Conservation (phyloP, 345 rosid species). For the Noccaea caerulescens region DNA sequence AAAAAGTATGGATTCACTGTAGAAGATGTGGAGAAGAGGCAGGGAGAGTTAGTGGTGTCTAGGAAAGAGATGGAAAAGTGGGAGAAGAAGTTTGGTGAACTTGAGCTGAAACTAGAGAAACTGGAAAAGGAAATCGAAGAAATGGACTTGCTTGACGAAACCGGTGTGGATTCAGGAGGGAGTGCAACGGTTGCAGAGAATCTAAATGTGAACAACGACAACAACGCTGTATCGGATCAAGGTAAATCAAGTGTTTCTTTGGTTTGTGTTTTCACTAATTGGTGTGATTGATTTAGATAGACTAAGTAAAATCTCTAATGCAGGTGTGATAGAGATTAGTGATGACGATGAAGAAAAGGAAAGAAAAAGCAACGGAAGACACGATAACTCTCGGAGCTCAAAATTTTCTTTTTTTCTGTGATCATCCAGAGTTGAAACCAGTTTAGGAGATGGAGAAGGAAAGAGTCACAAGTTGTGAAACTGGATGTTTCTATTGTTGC, state of each 20-base stretch:
- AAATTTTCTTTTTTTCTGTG: neutral
- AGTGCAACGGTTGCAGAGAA: neutral
- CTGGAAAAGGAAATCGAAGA: neutral
- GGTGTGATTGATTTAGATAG: neutral
- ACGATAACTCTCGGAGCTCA: neutral
- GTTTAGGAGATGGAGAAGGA: neutral
- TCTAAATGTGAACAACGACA: neutral
- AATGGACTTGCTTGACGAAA: neutral
- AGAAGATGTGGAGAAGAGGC: neutral
- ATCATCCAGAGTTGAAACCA: neutral
- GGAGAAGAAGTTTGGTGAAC: neutral
- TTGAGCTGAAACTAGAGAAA: neutral
- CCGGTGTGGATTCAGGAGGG: neutral
- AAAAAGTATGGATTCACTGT: neutral
- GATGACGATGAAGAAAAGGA: constrained; percentile 1
- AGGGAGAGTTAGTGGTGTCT: neutral
- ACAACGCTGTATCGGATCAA: neutral
- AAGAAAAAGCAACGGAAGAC: neutral
- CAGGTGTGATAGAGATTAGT: constrained; percentile 6
- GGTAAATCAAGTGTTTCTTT: neutral
- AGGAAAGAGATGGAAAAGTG: neutral
- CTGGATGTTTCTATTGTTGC: neutral
- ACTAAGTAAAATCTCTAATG: neutral
- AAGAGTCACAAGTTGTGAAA: constrained; percentile 6
- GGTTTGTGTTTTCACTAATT: neutral